Base-by-base conservation (phyloP, 345 rosid genomes). In the Eucalyptus grandis region DNA sequence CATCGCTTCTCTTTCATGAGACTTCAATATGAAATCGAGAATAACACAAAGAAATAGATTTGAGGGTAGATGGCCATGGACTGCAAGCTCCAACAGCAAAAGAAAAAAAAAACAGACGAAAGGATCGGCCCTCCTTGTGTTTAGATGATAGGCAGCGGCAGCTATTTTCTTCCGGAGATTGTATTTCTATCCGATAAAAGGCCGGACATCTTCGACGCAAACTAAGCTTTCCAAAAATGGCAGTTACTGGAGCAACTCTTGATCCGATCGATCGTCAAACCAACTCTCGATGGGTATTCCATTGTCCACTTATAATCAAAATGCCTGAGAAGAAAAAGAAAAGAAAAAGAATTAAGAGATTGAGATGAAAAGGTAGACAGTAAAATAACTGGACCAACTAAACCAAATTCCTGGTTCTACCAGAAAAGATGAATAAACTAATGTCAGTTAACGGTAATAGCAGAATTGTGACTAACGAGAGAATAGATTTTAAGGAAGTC, bases 251-350 rank as follows among this genome's bases (percentile, higher is more conserved):
- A 98, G 99, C 91, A 98, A 93, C 90, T 96, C 99, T 90, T 95
- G 94, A 91, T 98, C 99, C 2, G 93, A 87, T 5, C 92, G 95
- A 91, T 98, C 98, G 46, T 95, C 96, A 67, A 98, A 97, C 99
- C 99, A 97, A 94, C 99, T 98, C 93, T 96, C 97, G 56, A 98
- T 97, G 22, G 99, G 99, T 87, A 98, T 96, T 24, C 99, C 99
- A 54, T 97, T 98, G 91, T 98, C 99, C 91, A 97, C 98, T 94
- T 98, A 99, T 91, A 98, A 98, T 58, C 99, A 99, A 91, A 97
- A 98, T 87, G 98, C 99, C 99, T 97, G 90, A 60, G 54, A 87
- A 90, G 67, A 88, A 89, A 88, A 49, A 88, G n/a, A 1, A 37
- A 87, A 90, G 65, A 89, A 88, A 87, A 46, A 83, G 34, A 2